Percentiles rank a stretch among this genome's conserved stretches.
Conservation (phyloP, 345 rosid genomes). For the Brassica napus region DNA sequence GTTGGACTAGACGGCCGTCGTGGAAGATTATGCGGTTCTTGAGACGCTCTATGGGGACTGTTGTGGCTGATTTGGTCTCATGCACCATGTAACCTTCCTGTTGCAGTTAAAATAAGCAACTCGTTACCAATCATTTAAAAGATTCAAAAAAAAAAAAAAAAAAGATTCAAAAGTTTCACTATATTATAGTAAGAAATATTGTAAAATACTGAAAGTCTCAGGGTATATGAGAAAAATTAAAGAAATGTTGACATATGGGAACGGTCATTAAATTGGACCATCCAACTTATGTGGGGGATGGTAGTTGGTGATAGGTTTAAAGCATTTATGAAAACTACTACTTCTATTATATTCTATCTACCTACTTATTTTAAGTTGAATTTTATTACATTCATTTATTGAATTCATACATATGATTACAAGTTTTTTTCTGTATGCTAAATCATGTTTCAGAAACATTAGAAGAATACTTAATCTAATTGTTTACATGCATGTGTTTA, state of each 20-base stretch:
- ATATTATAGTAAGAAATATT: not conserved
- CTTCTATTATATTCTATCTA: not conserved
- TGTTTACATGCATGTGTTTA: not conserved
- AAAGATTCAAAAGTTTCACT: not conserved
- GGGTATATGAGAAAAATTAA: not conserved
- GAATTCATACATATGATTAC: not conserved
- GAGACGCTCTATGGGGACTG: conserved; percentile 51
- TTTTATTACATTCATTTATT: not conserved
- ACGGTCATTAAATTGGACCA: conserved; percentile 33
- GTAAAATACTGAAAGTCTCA: not conserved
- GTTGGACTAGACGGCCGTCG: conserved; percentile 89
- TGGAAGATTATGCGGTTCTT: conserved; percentile 88
- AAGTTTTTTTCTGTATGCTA: not conserved
- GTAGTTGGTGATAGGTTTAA: conserved; percentile 31
- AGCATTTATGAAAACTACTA: conserved; percentile 32
- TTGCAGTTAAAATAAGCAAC: not conserved
- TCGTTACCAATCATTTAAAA: not conserved
- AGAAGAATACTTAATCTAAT: not conserved
- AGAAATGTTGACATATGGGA: not conserved
- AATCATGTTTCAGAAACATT: not conserved
- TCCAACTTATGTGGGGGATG: conserved; percentile 37
- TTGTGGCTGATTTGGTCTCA: conserved; percentile 60
- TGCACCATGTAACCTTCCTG: conserved; percentile 99
- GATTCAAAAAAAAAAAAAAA: not conserved
- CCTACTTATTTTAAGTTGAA: not conserved